phyloP scores from a whole-genome alignment of 257 asterid genomes.

The Forsythia viridissima region DNA sequence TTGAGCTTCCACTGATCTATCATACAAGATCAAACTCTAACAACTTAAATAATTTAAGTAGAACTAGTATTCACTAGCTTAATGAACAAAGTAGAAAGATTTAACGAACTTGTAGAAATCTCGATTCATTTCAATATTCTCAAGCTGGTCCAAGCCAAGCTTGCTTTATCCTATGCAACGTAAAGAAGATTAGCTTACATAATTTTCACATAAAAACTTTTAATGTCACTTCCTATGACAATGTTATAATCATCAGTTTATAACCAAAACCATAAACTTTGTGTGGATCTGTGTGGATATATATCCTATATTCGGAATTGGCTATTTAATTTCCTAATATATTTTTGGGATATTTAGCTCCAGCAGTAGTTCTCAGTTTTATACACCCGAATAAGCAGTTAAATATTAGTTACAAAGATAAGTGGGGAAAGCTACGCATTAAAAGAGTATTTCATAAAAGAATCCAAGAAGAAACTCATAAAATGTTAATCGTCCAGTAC shows the following conservation, averaged over 20 bases:
- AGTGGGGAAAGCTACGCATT: no score
- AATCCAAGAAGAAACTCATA: not conserved
- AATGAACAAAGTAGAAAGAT: no score
- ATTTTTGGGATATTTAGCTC: not conserved
- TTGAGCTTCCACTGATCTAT: no score
- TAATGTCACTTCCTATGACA: slow-evolving; percentile 12
- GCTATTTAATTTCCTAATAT: not conserved
- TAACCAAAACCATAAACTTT: not conserved
- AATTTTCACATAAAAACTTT: slow-evolving; percentile 13
- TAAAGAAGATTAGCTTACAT: not conserved
- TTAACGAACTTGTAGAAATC: not conserved
- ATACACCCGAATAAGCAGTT: no score
- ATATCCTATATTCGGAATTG: not conserved
- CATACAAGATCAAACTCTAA: not conserved
- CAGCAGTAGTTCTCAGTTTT: not conserved
- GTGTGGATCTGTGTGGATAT: not conserved
- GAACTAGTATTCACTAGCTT: no score
- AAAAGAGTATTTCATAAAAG: not conserved
- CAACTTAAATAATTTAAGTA: not conserved
- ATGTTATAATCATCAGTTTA: not conserved
- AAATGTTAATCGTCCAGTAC: not conserved
- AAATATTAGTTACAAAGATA: no score
- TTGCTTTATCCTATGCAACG: not conserved
- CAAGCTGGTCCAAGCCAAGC: slow-evolving; percentile 4
- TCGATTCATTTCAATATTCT: not conserved